These are phyloP conservation scores for Barbarea vulgaris DNA, from an alignment of 345 rosid genomes.

Conservation along the genomic window DNA sequence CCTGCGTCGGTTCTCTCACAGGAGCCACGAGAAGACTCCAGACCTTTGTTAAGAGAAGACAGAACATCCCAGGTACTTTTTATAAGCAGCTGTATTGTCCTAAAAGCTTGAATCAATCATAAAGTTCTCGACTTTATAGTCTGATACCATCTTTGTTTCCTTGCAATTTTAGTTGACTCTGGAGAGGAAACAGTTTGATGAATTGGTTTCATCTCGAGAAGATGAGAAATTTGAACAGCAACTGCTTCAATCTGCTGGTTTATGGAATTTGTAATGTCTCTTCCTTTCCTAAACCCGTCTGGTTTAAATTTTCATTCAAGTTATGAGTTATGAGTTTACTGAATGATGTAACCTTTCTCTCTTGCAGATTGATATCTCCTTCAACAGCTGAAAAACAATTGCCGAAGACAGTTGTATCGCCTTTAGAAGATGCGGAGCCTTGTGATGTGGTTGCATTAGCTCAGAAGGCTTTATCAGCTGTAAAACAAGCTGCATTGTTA, in stretches of 20 bases:
- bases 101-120: background rate
- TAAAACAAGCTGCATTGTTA: slow-evolving; percentile 64
- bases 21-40: slow-evolving; percentile 71
- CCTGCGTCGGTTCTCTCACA: slow-evolving; percentile 72
- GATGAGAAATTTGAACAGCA: slow-evolving; percentile 51
- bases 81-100: background rate
- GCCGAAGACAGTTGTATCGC: slow-evolving; percentile 21
- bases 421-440: slow-evolving; percentile 42
- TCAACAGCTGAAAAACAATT: slow-evolving; percentile 44
- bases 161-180: slow-evolving; percentile 39
- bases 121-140: slow-evolving; percentile 19
- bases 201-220: slow-evolving; percentile 39
- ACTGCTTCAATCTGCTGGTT: slow-evolving; percentile 48
- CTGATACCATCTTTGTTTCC: background rate
- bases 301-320: background rate
- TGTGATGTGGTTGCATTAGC: slow-evolving; percentile 58
- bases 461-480: slow-evolving; percentile 71
- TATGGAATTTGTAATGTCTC: slow-evolving; percentile 64
- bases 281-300: background rate
- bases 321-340: slow-evolving; percentile 19
- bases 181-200: slow-evolving; percentile 49
- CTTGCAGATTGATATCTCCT: slow-evolving; percentile 50
- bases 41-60: slow-evolving; percentile 57
- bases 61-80: slow-evolving; percentile 54
- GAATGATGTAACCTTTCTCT: slow-evolving; percentile 4